Percentiles rank a stretch among this genome's conserved stretches.
These are phyloP conservation scores for Xanthoconium purpureum DNA, from an alignment of 768 basidiomycete species.

Conservation along the genomic window DNA sequence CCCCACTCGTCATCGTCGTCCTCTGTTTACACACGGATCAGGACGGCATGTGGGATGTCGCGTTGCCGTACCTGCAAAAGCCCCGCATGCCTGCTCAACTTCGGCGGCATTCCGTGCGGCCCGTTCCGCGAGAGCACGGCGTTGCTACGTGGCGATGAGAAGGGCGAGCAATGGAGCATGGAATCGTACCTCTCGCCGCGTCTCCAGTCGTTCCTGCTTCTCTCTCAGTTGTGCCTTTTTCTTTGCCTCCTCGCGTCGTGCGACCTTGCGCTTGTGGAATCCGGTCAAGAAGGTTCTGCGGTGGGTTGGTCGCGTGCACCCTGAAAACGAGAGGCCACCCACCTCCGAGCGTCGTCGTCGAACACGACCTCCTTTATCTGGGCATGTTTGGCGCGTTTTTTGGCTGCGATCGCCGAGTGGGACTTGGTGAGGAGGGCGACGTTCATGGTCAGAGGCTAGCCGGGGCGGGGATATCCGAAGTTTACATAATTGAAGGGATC, in stretches of 20 bases:
- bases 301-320: slow-evolving; percentile 13
- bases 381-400: slow-evolving; percentile 59
- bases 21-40: slow-evolving; percentile 17
- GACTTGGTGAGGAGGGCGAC: slow-evolving; percentile 58
- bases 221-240: slow-evolving; percentile 73
- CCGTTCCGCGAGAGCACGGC: slow-evolving; percentile 72
- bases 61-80: slow-evolving; percentile 38
- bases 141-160: slow-evolving; percentile 50
- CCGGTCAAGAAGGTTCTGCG: slow-evolving; percentile 86
- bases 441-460: slow-evolving; percentile 37
- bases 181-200: slow-evolving; percentile 69
- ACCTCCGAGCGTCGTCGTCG: slow-evolving; percentile 84
- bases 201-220: slow-evolving; percentile 69
- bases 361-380: slow-evolving; percentile 83
- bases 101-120: slow-evolving; percentile 74
- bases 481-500: slow-evolving; percentile 26
- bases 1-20: slow-evolving; percentile 46
- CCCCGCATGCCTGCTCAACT: slow-evolving; percentile 73
- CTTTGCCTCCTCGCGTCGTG: slow-evolving; percentile 74
- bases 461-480: slow-evolving; percentile 19
- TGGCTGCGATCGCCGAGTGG: slow-evolving; percentile 60
- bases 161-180: slow-evolving; percentile 3
- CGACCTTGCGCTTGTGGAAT: slow-evolving; percentile 89
- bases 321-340: slow-evolving; percentile 13
- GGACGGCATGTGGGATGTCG: not conserved